Percentiles rank a stretch among this genome's conserved stretches.
These are phyloP conservation scores for Podaxis mareebaensis DNA, from an alignment of 768 basidiomycete genomes.

Conservation along the genomic window DNA sequence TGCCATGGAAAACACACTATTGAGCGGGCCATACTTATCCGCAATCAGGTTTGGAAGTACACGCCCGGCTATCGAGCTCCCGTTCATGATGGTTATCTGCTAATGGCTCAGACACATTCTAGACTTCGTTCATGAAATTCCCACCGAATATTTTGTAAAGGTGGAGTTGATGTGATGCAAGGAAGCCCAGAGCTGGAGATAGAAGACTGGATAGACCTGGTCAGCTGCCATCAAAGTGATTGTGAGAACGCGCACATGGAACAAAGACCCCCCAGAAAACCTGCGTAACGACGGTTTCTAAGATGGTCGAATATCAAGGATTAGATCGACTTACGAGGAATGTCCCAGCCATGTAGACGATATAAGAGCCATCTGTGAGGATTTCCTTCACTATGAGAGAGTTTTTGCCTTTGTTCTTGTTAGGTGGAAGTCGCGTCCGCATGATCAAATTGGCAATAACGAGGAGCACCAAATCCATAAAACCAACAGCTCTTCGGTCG, in stretches of 20 bases:
- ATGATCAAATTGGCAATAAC: constrained; percentile 43
- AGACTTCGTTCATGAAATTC: not conserved
- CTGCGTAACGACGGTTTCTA: constrained; percentile 23
- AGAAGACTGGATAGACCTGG: constrained; percentile 39
- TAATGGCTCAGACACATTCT: not conserved
- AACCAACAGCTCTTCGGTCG: constrained; percentile 40
- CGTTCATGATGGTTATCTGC: constrained; percentile 56
- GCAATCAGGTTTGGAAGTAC: constrained; percentile 56
- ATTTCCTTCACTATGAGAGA: constrained; percentile 33
- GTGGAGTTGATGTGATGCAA: constrained; percentile 36
- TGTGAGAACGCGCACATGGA: constrained; percentile 38
- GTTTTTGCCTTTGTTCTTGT: constrained; percentile 24
- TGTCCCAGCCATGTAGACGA: constrained; percentile 41
- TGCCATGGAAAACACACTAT: constrained; percentile 32
- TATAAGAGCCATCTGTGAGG: constrained; percentile 41
- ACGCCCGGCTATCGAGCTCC: constrained; percentile 56
- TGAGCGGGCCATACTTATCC: constrained; percentile 49
- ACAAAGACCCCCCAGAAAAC: constrained; percentile 52
- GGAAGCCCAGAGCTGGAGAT: constrained; percentile 49
- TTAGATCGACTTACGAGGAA: constrained; percentile 32
- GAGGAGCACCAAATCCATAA: constrained; percentile 46
- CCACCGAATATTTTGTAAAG: constrained; percentile 48
- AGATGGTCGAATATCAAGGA: not conserved
- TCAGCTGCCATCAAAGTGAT: not conserved
- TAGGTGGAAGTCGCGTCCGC: constrained; percentile 40